Evolutionary conservation across 306 rosid genomes (phyloP), one percentile per base, ranked within the genome.

Genomic region (Cucumis sativus): DNA sequence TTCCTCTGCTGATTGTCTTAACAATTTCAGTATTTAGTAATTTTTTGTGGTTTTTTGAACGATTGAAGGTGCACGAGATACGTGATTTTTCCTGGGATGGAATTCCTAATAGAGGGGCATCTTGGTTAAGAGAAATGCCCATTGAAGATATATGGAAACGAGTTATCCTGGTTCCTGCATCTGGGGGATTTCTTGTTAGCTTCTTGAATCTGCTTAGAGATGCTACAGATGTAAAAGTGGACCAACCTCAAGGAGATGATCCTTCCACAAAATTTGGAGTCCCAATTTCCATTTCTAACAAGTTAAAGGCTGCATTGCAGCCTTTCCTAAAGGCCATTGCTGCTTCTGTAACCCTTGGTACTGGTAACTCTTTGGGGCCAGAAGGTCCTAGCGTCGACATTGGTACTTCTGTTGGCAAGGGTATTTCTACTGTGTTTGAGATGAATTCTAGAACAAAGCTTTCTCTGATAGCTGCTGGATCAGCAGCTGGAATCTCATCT

Each of bases 321-420:
- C 93, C 98, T 25, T 88, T 94, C 76, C 70, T 94, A 10, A 92
- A 92, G 78, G 89, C 96, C 4, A 61, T 90, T 45, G 89, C 95
- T 49, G 93, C 96, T 81, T 89, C 91, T 63, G 83, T 88, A 54
- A 94, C 98, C 47, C 83, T 92, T 56, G 98, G 98, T 47, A 92
- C 97, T 0, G 98, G 97, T 20, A 94, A 89, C 84, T 94, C 96
- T 35, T 81, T 92, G 77, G 98, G 96, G 12, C 98, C 98, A 0
- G 96, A 90, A 80, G 98, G 98, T 76, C 98, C 98, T 30, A 89
- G 96, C 52, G 96, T 94, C 17, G 95, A 94, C 33, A 94, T 94
- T 59, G 97, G 97, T 14, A 79, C 91, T 61, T 95, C 97, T 75
- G 80, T 92, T 52, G 98, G 95, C 78, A 95, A 84, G 83, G 97